phyloP scores from a whole-genome alignment of 2,329 filamentous ascomycete genomes.

The Neonectria coccinea region DNA sequence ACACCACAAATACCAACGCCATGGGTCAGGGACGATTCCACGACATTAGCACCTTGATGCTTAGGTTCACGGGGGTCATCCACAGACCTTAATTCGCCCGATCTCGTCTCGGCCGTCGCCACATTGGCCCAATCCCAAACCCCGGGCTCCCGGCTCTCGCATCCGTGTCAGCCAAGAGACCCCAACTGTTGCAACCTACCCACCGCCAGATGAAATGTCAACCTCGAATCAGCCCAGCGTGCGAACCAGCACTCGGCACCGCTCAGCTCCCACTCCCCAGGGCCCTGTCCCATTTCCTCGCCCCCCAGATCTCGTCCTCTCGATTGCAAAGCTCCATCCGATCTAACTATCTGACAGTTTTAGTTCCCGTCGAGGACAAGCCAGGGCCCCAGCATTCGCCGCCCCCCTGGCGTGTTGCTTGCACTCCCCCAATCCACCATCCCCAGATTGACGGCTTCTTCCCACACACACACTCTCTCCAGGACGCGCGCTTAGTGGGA shows the following conservation, averaged over 20 bases:
- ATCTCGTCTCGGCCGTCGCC: conserved; percentile 4
- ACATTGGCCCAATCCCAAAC: neutral
- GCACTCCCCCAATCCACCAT: conserved; percentile 25
- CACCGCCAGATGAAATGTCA: conserved; percentile 1
- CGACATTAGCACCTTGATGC: neutral
- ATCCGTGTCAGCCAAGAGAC: neutral
- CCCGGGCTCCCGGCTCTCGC: conserved; percentile 3
- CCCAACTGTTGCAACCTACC: neutral
- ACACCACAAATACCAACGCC: conserved; percentile 6
- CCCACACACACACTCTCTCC: neutral
- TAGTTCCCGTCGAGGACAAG: conserved; percentile 16
- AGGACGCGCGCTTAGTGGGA: conserved; percentile 11
- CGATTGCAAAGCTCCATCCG: conserved; percentile 4
- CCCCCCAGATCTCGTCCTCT: conserved; percentile 9
- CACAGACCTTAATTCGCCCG: conserved; percentile 1
- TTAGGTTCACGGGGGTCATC: neutral
- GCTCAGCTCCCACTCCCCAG: neutral
- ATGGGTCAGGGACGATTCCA: neutral
- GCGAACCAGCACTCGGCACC: conserved; percentile 1
- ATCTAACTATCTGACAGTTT: conserved; percentile 16
- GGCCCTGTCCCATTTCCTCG: conserved; percentile 6
- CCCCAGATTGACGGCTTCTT: neutral
- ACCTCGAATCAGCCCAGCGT: neutral
- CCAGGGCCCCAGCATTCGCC: conserved; percentile 1
- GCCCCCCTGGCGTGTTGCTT: conserved; percentile 13